Base-by-base conservation (phyloP, 179 eudicot genomes). In the Drosera spatulata region DNA sequence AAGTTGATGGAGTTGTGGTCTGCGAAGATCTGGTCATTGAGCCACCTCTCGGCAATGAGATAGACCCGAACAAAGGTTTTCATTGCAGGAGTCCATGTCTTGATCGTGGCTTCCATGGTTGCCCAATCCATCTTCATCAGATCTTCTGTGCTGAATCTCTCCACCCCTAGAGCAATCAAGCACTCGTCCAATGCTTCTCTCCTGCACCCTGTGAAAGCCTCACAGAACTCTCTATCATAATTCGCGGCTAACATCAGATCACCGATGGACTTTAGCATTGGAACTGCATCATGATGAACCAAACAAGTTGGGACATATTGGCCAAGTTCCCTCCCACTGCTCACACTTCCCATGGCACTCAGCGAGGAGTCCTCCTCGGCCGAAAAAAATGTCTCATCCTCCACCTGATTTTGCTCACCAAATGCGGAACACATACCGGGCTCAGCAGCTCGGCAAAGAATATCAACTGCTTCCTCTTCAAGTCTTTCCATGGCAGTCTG, bases 401-500 rank as follows among this genome's bases (percentile, higher is more conserved):
- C 71, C 10, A 61, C 70, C 5, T 6, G 75, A 58, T 61, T 76
- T 12, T 69, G 91, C 15, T 64, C 78, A 14, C 53, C 66, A 39
- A 63, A 66, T 8, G 39, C 69, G 22, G 46, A 77, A 55, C 66
- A 76, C 65, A 75, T 56, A 53, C 53, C 61, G 2, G 74, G 78
- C 54, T 70, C 76, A 53, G 73, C 78, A 41, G 66, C 52, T 57
- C 62, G 85, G 67, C 77, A 69, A 72, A 90, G 84, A 62, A 87
- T 70, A 57, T 79, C 61, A 56, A 68, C 53, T 45, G 87, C 63
- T 65, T 85, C 97, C 50, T 81, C 85, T 46, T 81, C 84, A 51
- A 90, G 74, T 69, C 82, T 76, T 9, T n/a, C 75, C 95, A 87
- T 84, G 39, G 97, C 79, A 54, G 63, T 68, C 57, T 86, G 87